Conservation (phyloP, 2,329 filamentous ascomycete species). For the Fusarium foetens region DNA sequence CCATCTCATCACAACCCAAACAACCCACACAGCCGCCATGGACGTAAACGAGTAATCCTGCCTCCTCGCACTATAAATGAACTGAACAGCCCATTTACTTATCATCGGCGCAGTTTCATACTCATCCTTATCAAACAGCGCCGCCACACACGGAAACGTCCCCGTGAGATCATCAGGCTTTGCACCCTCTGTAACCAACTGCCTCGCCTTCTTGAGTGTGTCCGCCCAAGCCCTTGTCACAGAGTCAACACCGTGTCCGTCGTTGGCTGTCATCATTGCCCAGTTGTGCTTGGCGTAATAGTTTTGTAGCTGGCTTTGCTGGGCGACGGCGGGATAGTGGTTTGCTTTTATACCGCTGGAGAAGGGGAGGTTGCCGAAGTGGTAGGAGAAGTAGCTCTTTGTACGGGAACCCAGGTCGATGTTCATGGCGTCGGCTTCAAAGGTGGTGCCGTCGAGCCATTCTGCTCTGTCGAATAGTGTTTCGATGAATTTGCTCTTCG, state of each 20-base stretch:
- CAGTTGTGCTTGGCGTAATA: conserved; percentile 24
- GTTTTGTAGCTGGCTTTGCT: conserved; percentile 8
- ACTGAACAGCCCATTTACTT: conserved; percentile 30
- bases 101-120: conserved; percentile 23
- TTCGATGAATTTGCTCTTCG: conserved; percentile 18
- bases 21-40: conserved; percentile 19
- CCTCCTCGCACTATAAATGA: conserved; percentile 17
- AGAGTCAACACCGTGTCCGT: conserved; percentile 9
- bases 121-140: conserved; percentile 18
- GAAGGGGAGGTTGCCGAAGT: conserved; percentile 29
- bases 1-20: conserved; percentile 18
- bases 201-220: conserved; percentile 14
- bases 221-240: conserved; percentile 25
- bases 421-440: not conserved
- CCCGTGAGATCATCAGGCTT: conserved; percentile 14
- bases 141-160: conserved; percentile 14
- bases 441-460: conserved; percentile 6
- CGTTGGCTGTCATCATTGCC: conserved; percentile 30
- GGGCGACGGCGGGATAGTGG: conserved; percentile 19
- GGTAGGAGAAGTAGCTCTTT: conserved; percentile 6
- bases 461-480: conserved; percentile 10
- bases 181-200: conserved; percentile 1
- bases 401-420: conserved; percentile 3
- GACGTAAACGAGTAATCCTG: conserved; percentile 16
- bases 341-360: conserved; percentile 30